phyloP scores from a whole-genome alignment of 2,329 filamentous ascomycete genomes.

The Sporothrix protearum region DNA sequence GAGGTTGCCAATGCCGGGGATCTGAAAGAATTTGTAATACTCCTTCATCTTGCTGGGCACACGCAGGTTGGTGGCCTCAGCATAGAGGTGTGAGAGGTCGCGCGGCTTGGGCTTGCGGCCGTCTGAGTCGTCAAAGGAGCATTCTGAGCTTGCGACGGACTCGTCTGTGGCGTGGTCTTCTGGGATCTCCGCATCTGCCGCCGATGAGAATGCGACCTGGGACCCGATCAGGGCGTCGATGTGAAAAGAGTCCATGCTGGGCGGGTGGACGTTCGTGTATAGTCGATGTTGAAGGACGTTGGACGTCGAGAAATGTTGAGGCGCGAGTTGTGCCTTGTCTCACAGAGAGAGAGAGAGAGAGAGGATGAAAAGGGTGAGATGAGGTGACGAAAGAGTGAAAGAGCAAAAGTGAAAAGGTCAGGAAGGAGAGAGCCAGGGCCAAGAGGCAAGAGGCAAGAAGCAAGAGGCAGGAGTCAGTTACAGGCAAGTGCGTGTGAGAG shows the following conservation, averaged over 20 bases:
- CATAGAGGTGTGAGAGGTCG: conserved; percentile 78
- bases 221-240: conserved; percentile 20
- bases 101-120: conserved; percentile 49
- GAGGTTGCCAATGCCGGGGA: conserved; percentile 60
- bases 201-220: background rate
- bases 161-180: background rate
- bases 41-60: conserved; percentile 66
- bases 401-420: background rate
- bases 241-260: conserved; percentile 11
- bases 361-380: background rate
- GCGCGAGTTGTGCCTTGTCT: background rate
- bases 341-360: background rate
- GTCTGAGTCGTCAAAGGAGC: background rate
- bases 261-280: background rate
- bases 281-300: no score
- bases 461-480: background rate
- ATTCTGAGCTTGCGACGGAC: background rate
- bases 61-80: conserved; percentile 63
- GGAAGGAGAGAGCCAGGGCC: background rate
- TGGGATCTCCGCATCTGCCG: background rate
- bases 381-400: background rate
- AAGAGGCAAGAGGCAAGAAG: background rate
- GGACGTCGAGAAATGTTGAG: background rate
- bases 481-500: background rate
- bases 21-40: conserved; percentile 80